Evolutionary conservation across 768 basidiomycete genomes (phyloP).

Genomic region (Gelatoporia subvermispora): DNA sequence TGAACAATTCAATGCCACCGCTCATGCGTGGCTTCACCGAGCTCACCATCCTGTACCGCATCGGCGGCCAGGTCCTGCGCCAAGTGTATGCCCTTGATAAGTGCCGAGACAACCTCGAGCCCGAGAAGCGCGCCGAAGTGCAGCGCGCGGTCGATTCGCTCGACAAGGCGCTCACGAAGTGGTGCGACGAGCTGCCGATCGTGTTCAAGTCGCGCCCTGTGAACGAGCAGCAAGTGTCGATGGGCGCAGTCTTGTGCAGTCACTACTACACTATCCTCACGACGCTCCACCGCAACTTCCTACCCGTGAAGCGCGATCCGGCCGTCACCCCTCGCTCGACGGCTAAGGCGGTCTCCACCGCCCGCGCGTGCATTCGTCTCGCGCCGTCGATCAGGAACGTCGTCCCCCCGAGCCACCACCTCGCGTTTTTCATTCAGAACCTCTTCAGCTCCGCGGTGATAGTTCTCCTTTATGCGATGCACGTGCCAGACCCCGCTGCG

Average conservation of each 20-base stretch:
- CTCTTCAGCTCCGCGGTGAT: conserved; percentile 87
- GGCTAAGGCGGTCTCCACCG: conserved; percentile 75
- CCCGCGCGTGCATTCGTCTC: conserved; percentile 79
- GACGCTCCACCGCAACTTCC: conserved; percentile 82
- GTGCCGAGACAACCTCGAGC: conserved; percentile 68
- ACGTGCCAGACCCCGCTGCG: conserved; percentile 60
- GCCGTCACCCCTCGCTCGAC: conserved; percentile 67
- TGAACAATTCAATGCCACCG: conserved; percentile 52
- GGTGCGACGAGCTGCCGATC: conserved; percentile 76
- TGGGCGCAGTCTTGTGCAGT: conserved; percentile 82
- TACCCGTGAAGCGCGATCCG: conserved; percentile 74
- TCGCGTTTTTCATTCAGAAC: conserved; percentile 87
- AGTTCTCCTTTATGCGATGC: conserved; percentile 82
- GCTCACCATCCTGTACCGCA: conserved; percentile 74
- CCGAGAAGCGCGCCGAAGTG: conserved; percentile 70
- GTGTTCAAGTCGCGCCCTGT: conserved; percentile 71
- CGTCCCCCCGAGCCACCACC: conserved; percentile 80
- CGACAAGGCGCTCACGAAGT: conserved; percentile 71
- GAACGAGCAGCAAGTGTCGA: conserved; percentile 77
- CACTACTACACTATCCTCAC: conserved; percentile 87
- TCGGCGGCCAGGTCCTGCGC: conserved; percentile 76
- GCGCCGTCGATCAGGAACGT: conserved; percentile 82
- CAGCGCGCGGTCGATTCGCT: conserved; percentile 74
- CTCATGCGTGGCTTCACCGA: conserved; percentile 82
- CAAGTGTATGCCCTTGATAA: conserved; percentile 80